Evolutionary conservation across 441 rosid species (phyloP), one percentile per base, ranked within the genome.

Genomic region (Dalechampia spathulata): DNA sequence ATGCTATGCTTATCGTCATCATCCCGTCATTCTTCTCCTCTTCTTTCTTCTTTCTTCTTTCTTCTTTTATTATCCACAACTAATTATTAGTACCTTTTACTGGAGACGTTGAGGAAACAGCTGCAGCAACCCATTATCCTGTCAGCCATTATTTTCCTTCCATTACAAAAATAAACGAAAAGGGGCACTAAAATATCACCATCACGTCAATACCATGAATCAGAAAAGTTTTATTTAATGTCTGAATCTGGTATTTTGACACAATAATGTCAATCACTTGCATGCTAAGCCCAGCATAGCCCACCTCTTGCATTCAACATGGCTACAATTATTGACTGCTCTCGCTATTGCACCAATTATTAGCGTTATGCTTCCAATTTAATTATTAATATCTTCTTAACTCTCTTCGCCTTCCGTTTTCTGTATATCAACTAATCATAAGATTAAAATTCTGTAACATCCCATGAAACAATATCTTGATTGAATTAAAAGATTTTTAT

Each of bases 171-270:
- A n/a, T n/a, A n/a, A n/a, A n/a, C n/a, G n/a, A n/a, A n/a, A n/a
- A n/a, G n/a, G n/a, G n/a, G n/a, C n/a, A n/a, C n/a, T n/a, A 17
- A 52, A 27, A 58, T 34, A 60, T 56, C 57, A 7, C 40, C 22
- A 49, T 66, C 72, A 58, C 65, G 49, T 49, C 60, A 49, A 44
- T 53, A 6, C 58, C 11, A 49, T 54, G 58, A 52, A 62, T 50
- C 16, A 23, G 10, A 42, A 50, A n/a, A n/a, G 44, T 25, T 25
- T 38, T 14, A 30, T 34, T 36, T 10, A n/a, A n/a, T n/a, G n/a
- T n/a, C n/a, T 22, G 40, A 17, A 39, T 12, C 44, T 38, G 47
- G 60, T 16, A 0, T 37, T 36, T 48, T 30, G 46, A 46, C 49
- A 54, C 60, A 36, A 59, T 55, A 39, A 58, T 52, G 55, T 17